Base-by-base conservation (phyloP, 768 basidiomycete genomes). In the Lactarius hatsudake region DNA sequence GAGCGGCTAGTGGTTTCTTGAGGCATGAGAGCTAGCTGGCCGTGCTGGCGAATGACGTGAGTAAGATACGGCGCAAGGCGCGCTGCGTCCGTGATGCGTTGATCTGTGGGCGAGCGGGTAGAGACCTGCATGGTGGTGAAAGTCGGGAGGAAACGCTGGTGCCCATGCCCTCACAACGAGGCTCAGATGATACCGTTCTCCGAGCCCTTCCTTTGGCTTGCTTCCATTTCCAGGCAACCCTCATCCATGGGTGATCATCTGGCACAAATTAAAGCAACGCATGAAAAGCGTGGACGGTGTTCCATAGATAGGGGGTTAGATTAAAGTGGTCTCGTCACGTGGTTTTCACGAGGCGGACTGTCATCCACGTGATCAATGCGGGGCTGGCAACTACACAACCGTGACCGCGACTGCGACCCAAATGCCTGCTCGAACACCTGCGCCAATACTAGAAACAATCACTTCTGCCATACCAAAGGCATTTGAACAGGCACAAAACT, bases 401-500 rank as follows among this genome's bases (percentile, higher is more conserved):
- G 42, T 15, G 42, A 23, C 48, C 48, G 48, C 23, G 23, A 36
- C 45, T 26, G 17, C 13, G 18, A n/a, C 36, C 30, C 28, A 30
- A 23, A 63, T 70, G 64, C 63, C 65, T 23, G 38, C 61, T 62
- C 70, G 63, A 26, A 79, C 78, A 76, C 76, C 76, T 32, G 73
- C 74, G 10, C 71, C 74, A 38, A 69, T 74, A 42, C 71, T 76
- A 10, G 76, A 78, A 20, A 73, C 72, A 26, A 71, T 78, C 48
- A 58, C 75, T 13, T 67, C 71, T 2, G 73, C 75, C 17, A 72
- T 91, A 23, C 83, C 85, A 23, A 85, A 83, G 40, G 91, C 94
- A 54, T 92, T 96, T 68, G 86, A 90, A 34, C 91, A 96, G 77
- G 90, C 82, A 0, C 93, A 95, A 75, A 78, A 75, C 8, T 86